Evolutionary conservation across 805 yeast species (phyloP), one percentile per base, ranked within the genome.

Genomic region (Babjeviella inositovora): DNA sequence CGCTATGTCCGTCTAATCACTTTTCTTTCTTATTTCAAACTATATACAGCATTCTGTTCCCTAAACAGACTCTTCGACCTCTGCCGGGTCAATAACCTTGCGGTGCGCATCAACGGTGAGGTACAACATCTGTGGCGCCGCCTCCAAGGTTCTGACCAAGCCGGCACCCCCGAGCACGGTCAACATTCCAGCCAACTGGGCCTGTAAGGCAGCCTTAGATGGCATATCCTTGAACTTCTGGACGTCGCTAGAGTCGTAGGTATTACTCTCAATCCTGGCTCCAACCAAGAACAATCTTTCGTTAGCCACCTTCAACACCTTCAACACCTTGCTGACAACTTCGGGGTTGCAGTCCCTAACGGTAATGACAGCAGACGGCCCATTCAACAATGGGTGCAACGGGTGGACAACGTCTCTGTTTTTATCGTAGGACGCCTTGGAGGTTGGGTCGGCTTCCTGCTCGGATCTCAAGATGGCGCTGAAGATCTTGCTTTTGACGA

Each of bases 111-210:
- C 74, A 47, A 85, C 49, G 6, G 92, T 77, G 47, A 82, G 53
- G 40, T 80, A 80, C 35, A 85, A 62, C 28, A 54, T 50, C 32
- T 69, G 68, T 9, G 79, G 50, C n/a, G 80, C 56, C 11, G 75
- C 44, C 49, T 76, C 74, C 41, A 87, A 61, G 10, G 94, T 80
- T 50, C 66, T 67, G 8, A 77, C 92, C 42, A 87, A 61, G 7
- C 93, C 93, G 21, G 81, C 85, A 40, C 96, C 97, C 28, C 93
- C 80, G 32, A 80, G 57, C 27, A 76, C 51, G n/a, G 85, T 72
- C 40, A 87, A 65, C 26, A 81, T 57, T 7, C 93, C 93, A 8
- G 76, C 74, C 35, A 90, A 64, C 59, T 85, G 79, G 7, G 77
- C 69, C 28, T 80, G 90, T 34, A 87, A 53, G 34, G 72, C 70